Base-by-base conservation (phyloP, 1,284 basidiomycete species). In the Tilletia caries region DNA sequence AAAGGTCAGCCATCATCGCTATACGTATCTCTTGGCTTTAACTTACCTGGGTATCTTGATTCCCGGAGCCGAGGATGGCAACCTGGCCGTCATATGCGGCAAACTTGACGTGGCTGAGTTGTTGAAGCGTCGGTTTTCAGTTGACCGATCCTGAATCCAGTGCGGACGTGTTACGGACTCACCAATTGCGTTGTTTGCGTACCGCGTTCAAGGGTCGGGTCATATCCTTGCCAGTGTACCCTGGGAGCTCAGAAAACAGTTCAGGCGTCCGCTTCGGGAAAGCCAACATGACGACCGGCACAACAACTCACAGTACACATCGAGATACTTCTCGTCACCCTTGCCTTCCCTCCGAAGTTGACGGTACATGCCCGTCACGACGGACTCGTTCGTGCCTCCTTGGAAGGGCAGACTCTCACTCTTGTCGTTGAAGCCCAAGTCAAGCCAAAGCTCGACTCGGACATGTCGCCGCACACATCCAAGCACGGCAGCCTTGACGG, bases 301-400 rank as follows among this genome's bases (percentile, higher is more conserved):
- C 88, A 25, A 5, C n/a, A 32, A 60, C 68, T 69, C 43, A 75
- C 90, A 92, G 81, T 88, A 90, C 27, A 90, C 88, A 75, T 88
- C 87, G 54, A 92, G 85, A 58, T 85, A 84, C 71, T 86, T 81
- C 73, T 88, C 87, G 67, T 76, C 71, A 4, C 80, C 81, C 52
- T 76, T 78, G 20, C 78, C 79, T 50, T 82, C 80, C 10, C 74
- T 66, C 0, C 77, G 67, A 2, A 82, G 70, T 33, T 77, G 71
- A 13, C 76, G 67, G 84, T 88, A 92, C 85, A 92, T 87, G 41
- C 85, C 85, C 69, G 88, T 86, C 29, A 89, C 89, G 18, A 92
- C 90, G 81, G 90, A 87, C 78, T 91, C 90, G 81, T 92, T 92
- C 23, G 89, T 92, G 0, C 91, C 91, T 20, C 91, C 91, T 81